These are phyloP conservation scores for Neltuma alba DNA, from an alignment of 306 rosid genomes.

Conservation along the genomic window DNA sequence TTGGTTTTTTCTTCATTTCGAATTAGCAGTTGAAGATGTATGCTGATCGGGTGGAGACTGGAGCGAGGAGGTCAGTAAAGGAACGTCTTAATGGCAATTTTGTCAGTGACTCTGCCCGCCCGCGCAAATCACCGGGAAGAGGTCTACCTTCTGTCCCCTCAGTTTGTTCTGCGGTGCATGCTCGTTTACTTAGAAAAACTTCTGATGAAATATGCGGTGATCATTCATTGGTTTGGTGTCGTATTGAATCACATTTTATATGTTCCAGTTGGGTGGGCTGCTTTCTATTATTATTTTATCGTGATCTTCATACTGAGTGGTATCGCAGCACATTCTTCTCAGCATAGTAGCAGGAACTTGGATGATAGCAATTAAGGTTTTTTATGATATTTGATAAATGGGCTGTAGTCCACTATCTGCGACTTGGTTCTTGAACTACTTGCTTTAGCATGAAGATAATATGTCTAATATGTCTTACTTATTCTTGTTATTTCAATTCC, in stretches of 20 bases:
- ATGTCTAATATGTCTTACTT: neutral
- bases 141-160: slow-evolving; percentile 47
- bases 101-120: slow-evolving; percentile 48
- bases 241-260: neutral
- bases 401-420: neutral
- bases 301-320: neutral
- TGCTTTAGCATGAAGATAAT: neutral
- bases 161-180: neutral
- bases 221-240: neutral
- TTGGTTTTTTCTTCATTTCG: slow-evolving; percentile 2
- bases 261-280: neutral
- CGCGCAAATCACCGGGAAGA: slow-evolving; percentile 74
- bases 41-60: slow-evolving; percentile 88
- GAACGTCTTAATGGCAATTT: slow-evolving; percentile 83
- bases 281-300: neutral
- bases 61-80: slow-evolving; percentile 72
- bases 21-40: slow-evolving; percentile 58
- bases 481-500: neutral
- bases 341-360: neutral
- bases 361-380: neutral
- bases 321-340: neutral
- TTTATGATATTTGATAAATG: neutral
- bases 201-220: neutral
- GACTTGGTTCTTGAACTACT: slow-evolving; percentile 1
- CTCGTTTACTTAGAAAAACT: neutral